These are phyloP conservation scores for Larix kaempferi DNA, from an alignment of 75 land plant species.

Conservation along the genomic window DNA sequence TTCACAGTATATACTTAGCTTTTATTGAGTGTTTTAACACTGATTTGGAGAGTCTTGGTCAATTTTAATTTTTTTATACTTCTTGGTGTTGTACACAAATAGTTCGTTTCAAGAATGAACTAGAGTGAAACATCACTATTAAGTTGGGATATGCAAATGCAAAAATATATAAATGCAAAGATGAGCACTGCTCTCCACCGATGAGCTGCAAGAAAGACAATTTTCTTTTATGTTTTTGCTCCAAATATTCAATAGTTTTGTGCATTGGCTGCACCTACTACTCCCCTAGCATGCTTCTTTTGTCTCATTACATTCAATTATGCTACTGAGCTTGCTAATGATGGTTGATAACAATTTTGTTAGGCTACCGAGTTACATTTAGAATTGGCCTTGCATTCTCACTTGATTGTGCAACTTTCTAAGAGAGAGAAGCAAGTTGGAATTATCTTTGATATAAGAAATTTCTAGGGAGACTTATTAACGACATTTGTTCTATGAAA, in stretches of 20 bases:
- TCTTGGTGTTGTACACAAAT: constrained; percentile 45
- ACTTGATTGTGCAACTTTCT: no score
- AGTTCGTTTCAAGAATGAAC: constrained; percentile 96
- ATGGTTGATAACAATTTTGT: no score
- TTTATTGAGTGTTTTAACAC: not conserved
- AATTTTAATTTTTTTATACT: not conserved
- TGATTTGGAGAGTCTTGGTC: not conserved
- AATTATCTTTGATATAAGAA: no score
- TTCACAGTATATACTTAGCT: not conserved
- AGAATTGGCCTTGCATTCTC: no score
- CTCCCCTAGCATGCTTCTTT: not conserved
- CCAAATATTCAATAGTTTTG: not conserved
- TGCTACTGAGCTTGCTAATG: not conserved
- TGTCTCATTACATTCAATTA: not conserved
- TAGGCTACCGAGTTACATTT: no score
- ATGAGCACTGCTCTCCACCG: constrained; percentile 91
- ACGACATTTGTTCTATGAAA: no score
- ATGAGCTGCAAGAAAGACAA: constrained; percentile 80
- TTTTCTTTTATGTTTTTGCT: not conserved
- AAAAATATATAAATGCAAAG: constrained; percentile 96
- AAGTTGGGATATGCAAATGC: constrained; percentile 99
- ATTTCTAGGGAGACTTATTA: no score
- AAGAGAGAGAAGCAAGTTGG: no score
- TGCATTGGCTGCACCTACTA: not conserved
- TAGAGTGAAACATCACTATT: constrained; percentile 96